Conservation (phyloP, 1,284 basidiomycete species). For the Hemileia vastatrix region DNA sequence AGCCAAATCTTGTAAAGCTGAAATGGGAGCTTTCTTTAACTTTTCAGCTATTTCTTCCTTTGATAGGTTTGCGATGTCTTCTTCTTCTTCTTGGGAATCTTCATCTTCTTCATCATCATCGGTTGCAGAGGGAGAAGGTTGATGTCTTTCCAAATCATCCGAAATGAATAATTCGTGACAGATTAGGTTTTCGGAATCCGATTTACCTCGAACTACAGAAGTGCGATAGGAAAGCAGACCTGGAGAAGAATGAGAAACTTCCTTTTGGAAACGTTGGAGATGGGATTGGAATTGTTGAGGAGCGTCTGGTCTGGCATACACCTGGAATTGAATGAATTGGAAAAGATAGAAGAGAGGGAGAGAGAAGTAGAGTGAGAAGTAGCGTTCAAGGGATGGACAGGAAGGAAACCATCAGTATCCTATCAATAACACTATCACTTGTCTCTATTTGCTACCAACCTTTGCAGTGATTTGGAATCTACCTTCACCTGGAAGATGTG, state of each 20-base stretch:
- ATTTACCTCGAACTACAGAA: conserved; percentile 31
- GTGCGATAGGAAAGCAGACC: conserved; percentile 39
- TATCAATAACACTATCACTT: no score
- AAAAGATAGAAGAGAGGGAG: no score
- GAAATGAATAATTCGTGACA: conserved; percentile 38
- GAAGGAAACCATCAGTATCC: no score
- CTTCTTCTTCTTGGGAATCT: not conserved
- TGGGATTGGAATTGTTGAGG: no score
- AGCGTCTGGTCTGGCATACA: no score
- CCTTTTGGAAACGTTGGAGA: conserved; percentile 34
- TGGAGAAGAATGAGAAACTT: conserved; percentile 34
- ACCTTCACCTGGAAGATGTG: no score
- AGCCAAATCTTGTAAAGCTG: conserved; percentile 27
- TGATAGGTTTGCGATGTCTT: not conserved
- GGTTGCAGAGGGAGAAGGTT: conserved; percentile 17
- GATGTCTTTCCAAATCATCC: conserved; percentile 38
- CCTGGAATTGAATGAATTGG: no score
- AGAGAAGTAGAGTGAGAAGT: no score
- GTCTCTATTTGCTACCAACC: no score
- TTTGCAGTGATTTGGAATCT: no score
- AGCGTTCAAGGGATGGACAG: no score
- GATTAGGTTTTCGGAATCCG: conserved; percentile 34
- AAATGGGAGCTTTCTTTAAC: conserved; percentile 8
- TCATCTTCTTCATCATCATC: conserved; percentile 12
- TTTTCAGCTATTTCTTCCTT: conserved; percentile 12